Conservation (phyloP, 805 yeast genomes). For the Metschnikowia colocasiae region DNA sequence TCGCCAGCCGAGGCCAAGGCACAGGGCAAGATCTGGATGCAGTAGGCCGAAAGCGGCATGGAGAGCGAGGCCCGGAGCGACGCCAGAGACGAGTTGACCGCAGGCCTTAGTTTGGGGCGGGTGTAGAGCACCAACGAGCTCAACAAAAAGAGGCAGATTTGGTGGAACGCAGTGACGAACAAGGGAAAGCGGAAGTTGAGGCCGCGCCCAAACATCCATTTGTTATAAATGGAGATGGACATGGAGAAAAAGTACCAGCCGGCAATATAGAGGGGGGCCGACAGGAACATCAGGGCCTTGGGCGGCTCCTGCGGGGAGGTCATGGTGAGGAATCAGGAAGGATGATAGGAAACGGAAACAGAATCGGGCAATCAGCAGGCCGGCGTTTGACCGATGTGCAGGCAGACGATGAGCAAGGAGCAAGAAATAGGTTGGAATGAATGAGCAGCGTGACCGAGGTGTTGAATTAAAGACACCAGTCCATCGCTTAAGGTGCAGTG, state of each 20-base stretch:
- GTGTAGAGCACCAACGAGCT: conserved; percentile 45
- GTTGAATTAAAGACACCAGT: too few relatives aligned
- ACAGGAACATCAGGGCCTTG: not conserved
- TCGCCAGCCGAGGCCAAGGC: conserved; percentile 88
- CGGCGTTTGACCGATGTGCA: too few relatives aligned
- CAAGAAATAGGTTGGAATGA: too few relatives aligned
- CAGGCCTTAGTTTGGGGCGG: conserved; percentile 48
- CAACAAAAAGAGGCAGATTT: conserved; percentile 57
- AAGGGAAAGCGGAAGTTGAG: conserved; percentile 81
- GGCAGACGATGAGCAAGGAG: too few relatives aligned
- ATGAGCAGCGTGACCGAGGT: too few relatives aligned
- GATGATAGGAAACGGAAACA: not conserved
- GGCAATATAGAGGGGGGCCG: conserved; percentile 29
- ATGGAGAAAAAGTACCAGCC: conserved; percentile 75
- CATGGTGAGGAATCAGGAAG: not conserved
- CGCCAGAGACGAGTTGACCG: conserved; percentile 12
- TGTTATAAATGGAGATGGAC: conserved; percentile 76
- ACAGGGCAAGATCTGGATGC: conserved; percentile 70
- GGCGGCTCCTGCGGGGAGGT: conserved; percentile 1
- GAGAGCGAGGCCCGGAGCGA: conserved; percentile 16
- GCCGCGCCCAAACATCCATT: conserved; percentile 93
- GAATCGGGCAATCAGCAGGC: too few relatives aligned
- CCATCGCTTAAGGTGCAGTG: too few relatives aligned
- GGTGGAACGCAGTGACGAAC: conserved; percentile 81
- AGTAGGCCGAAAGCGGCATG: conserved; percentile 29